Base-by-base conservation (phyloP, 331 rosid genomes). In the Erythrophleum ivorense region DNA sequence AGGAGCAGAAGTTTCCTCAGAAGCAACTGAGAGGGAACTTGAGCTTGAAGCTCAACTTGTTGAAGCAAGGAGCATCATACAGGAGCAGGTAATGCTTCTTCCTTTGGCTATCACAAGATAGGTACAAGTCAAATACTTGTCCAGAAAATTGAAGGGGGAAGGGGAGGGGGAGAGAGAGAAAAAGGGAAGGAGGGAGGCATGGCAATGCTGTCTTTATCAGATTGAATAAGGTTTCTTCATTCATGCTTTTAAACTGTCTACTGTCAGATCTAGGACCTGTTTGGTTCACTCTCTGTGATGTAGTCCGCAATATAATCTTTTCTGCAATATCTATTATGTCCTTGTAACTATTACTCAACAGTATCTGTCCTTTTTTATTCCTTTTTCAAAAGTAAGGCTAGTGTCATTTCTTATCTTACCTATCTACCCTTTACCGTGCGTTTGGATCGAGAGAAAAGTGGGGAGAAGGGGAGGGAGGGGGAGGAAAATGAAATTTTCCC, bases 31-130 rank as follows among this genome's bases (percentile, higher is more conserved):
- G 90, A 91, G 99, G 88, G 99, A 96, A 87, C 98, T 96, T 81
- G 99, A 96, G 82, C 98, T 96, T 84, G 99, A 96, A 90, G 99
- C 99, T 83, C 99, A 96, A 85, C 99, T 96, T 83, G 99, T 96
- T 41, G 99, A 96, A 86, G 99, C 99, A 34, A 92, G 98, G 86
- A 96, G 99, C 93, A 96, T 96, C 54, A 94, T 96, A 82, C 99
- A 96, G 80, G 99, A 96, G 88, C 99, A 96, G 98, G 99, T 96
- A 77, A 75, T 59, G 57, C 80, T 82, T 81, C 43, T 6, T 80
- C 50, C 75, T 72, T 36, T 79, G 45, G 48, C 58, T 82, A 63
- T 77, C 13, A 9, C 54, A 68, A 34, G 77, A 76, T 69, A 59
- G 53, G 53, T 48, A n/a, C 40, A 21, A 76, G 59, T 71, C 77